Conservation (phyloP, 208 protist species). For the Herpetomonas muscarum region DNA sequence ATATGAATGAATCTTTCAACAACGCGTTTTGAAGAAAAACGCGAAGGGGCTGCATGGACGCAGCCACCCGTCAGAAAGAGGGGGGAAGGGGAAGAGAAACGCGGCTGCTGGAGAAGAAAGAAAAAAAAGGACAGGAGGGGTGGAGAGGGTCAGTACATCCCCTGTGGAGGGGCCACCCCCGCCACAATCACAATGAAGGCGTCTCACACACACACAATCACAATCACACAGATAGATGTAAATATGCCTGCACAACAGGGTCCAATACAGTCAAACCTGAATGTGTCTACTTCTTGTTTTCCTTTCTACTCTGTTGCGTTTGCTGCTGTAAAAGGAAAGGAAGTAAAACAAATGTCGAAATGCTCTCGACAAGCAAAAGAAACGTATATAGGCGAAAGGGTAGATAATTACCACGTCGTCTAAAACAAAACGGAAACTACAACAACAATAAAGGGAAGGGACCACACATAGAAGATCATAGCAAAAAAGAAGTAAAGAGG, state of each 20-base stretch:
- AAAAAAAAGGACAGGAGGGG: neutral
- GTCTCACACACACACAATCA: neutral
- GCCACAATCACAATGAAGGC: neutral
- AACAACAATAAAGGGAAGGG: conserved; percentile 7
- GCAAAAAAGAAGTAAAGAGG: neutral
- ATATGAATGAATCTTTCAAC: too few species aligned
- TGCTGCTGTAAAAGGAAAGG: neutral
- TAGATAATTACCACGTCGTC: neutral
- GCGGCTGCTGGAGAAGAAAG: neutral
- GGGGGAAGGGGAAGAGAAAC: neutral
- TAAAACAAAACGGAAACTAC: neutral
- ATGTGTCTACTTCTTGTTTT: neutral
- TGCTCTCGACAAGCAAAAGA: too few species aligned
- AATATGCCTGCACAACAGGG: conserved; percentile 1
- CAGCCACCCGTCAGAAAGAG: neutral
- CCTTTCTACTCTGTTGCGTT: neutral
- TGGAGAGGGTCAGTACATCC: neutral
- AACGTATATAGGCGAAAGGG: conserved; percentile 1
- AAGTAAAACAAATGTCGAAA: neutral
- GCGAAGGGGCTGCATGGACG: too few species aligned
- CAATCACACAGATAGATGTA: neutral
- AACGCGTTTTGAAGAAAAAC: too few species aligned
- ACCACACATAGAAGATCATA: neutral
- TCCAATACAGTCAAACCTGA: neutral
- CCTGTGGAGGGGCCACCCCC: too few species aligned